phyloP scores from a whole-genome alignment of 768 basidiomycete species.

The Boletellus ananas region DNA sequence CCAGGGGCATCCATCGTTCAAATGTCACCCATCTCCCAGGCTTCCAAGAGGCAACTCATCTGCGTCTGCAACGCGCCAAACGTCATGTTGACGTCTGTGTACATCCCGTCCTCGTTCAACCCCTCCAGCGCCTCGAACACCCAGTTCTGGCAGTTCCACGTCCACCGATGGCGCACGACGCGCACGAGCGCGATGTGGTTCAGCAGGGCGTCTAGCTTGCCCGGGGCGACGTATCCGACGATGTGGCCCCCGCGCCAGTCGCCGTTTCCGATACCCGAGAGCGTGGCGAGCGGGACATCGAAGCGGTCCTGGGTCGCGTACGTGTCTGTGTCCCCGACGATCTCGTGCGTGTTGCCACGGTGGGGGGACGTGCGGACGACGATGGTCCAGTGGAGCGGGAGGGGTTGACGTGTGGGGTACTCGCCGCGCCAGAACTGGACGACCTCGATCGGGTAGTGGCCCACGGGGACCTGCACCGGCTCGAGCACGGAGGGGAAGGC shows the following conservation, averaged over 20 bases:
- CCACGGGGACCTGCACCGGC: conserved; percentile 16
- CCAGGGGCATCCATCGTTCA: neutral
- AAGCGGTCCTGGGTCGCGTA: conserved; percentile 13
- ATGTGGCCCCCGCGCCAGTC: conserved; percentile 24
- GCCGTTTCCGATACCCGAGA: neutral
- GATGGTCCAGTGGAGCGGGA: conserved; percentile 27
- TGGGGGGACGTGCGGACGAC: conserved; percentile 17
- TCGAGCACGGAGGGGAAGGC: conserved; percentile 12
- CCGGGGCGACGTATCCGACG: conserved; percentile 18
- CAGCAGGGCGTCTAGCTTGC: conserved; percentile 7
- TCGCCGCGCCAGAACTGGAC: conserved; percentile 29
- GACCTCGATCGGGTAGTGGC: conserved; percentile 22
- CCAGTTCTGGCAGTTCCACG: conserved; percentile 30
- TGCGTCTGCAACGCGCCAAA: conserved; percentile 18
- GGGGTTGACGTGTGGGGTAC: conserved; percentile 1
- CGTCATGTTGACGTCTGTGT: conserved; percentile 16
- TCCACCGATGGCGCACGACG: conserved; percentile 11
- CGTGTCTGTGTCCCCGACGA: conserved; percentile 24
- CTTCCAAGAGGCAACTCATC: conserved; percentile 26
- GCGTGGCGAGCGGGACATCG: conserved; percentile 4
- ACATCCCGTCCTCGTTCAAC: conserved; percentile 9
- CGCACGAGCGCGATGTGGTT: conserved; percentile 14
- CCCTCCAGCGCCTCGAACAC: conserved; percentile 20
- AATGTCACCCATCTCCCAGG: conserved; percentile 27
- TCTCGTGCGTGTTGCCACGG: conserved; percentile 23